Evolutionary conservation across 345 rosid genomes (phyloP).

Genomic region (Eucalyptus globulus): DNA sequence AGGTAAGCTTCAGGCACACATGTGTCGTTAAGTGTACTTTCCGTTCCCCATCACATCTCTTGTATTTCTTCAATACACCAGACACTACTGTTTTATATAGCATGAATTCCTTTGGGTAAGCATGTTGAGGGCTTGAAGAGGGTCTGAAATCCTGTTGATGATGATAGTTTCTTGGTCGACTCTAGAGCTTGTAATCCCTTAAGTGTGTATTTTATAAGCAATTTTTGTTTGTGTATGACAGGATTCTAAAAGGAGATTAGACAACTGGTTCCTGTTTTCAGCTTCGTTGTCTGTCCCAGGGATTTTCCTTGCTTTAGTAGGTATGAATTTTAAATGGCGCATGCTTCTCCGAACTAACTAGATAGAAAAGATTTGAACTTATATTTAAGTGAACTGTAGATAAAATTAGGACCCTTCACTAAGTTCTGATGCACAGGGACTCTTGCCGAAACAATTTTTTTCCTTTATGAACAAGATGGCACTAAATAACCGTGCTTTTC

Average conservation of each 20-base stretch:
- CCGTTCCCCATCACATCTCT: not conserved
- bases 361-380: not conserved
- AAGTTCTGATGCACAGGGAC: not conserved
- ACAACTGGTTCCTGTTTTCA: conserved; percentile 14
- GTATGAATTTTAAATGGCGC: not conserved
- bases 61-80: not conserved
- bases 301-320: conserved; percentile 9
- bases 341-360: not conserved
- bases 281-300: conserved; percentile 12
- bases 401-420: not conserved
- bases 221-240: not conserved
- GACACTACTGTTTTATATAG: not conserved
- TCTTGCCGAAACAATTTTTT: not conserved
- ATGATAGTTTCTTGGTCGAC: not conserved
- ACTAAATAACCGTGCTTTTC: not conserved
- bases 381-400: not conserved
- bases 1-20: not conserved
- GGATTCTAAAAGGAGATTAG: conserved; percentile 24
- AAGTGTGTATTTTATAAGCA: not conserved
- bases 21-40: not conserved
- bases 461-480: not conserved
- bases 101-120: not conserved
- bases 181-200: not conserved
- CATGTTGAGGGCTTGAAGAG: not conserved
- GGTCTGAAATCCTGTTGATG: not conserved